Percentiles rank a stretch among this genome's conserved stretches.
Conservation (phyloP, 2,329 filamentous ascomycete genomes). For the Ilyonectria robusta region DNA sequence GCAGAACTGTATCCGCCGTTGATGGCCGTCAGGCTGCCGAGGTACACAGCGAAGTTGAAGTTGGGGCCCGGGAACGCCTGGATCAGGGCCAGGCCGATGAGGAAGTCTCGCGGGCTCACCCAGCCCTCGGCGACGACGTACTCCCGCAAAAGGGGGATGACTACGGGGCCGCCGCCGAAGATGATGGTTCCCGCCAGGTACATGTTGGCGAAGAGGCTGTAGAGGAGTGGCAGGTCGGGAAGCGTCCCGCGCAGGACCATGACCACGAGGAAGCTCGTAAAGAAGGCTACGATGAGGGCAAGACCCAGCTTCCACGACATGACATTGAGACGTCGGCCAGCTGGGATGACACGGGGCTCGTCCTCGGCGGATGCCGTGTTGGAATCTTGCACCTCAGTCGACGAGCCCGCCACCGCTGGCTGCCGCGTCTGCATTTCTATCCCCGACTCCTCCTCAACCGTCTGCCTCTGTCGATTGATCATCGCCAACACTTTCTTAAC, state of each 20-base stretch:
- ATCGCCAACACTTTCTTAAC: conserved; percentile 22
- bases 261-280: conserved; percentile 69
- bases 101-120: conserved; percentile 79
- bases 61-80: conserved; percentile 74
- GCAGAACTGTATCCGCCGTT: conserved; percentile 54
- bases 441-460: conserved; percentile 19
- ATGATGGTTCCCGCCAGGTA: conserved; percentile 81
- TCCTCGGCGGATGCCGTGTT: not conserved
- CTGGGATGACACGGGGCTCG: conserved; percentile 51
- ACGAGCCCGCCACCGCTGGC: not conserved
- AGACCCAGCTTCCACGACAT: conserved; percentile 61
- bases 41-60: conserved; percentile 69
- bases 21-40: conserved; percentile 65
- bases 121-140: conserved; percentile 78
- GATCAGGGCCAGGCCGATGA: conserved; percentile 79
- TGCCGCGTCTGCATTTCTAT: conserved; percentile 24
- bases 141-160: conserved; percentile 73
- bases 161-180: conserved; percentile 75
- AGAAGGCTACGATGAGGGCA: conserved; percentile 62
- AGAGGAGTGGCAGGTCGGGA: conserved; percentile 60
- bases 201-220: conserved; percentile 78
- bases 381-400: not conserved
- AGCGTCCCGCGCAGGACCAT: conserved; percentile 65
- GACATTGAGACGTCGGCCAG: conserved; percentile 54
- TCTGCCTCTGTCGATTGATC: conserved; percentile 14